phyloP scores from a whole-genome alignment of 768 basidiomycete genomes.

The Melanogaster broomeanus region DNA sequence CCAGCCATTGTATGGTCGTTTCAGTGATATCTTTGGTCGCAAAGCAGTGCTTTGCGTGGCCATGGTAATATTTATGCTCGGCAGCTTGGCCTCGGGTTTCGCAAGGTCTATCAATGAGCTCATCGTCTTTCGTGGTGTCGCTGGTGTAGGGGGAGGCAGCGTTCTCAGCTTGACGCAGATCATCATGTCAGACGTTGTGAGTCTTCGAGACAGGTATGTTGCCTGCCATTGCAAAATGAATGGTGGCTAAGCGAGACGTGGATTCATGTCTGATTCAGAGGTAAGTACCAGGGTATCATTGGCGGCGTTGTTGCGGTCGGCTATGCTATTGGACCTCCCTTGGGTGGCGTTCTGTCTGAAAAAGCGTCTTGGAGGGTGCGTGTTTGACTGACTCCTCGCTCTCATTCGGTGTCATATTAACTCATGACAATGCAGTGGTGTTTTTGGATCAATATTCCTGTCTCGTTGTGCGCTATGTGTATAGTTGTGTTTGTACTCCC shows the following conservation, averaged over 20 bases:
- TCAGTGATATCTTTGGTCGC: slow-evolving; percentile 68
- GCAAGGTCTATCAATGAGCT: slow-evolving; percentile 64
- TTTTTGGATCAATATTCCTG: slow-evolving; percentile 72
- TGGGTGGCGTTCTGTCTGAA: slow-evolving; percentile 66
- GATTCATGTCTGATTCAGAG: slow-evolving; percentile 36
- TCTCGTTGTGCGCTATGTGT: slow-evolving; percentile 53
- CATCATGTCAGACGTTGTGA: slow-evolving; percentile 74
- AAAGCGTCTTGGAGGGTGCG: slow-evolving; percentile 61
- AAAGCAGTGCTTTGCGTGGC: slow-evolving; percentile 59
- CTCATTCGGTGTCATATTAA: background rate
- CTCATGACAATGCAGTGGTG: slow-evolving; percentile 52
- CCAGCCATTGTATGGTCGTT: slow-evolving; percentile 54
- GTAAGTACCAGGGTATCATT: slow-evolving; percentile 80
- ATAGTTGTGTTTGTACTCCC: slow-evolving; percentile 66
- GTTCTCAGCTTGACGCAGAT: slow-evolving; percentile 72
- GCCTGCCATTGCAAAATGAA: background rate
- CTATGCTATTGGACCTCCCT: slow-evolving; percentile 64
- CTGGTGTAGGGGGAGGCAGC: slow-evolving; percentile 72
- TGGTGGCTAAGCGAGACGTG: background rate
- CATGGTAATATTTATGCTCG: slow-evolving; percentile 63
- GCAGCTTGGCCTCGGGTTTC: slow-evolving; percentile 69
- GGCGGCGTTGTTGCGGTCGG: slow-evolving; percentile 57
- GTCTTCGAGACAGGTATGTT: slow-evolving; percentile 60
- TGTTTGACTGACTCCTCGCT: slow-evolving; percentile 19
- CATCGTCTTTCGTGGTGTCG: slow-evolving; percentile 67